Evolutionary conservation across 352 stramenopile species (phyloP).

Genomic region (Phytophthora podocarpi): DNA sequence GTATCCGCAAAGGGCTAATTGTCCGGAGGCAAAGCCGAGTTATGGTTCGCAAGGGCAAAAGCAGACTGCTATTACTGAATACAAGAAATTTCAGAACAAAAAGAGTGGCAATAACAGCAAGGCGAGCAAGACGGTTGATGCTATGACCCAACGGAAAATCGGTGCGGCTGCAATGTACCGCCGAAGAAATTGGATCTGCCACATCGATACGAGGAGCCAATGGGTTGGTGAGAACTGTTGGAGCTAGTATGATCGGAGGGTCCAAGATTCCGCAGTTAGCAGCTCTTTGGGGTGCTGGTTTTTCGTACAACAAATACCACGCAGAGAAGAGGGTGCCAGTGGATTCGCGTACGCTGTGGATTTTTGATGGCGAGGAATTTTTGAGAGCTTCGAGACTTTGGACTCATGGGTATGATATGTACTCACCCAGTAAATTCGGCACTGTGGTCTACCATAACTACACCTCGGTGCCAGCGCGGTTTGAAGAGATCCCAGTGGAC

Average conservation of each 20-base stretch:
- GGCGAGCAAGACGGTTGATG: too few relatives aligned
- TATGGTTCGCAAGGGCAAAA: too few relatives aligned
- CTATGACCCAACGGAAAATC: too few relatives aligned
- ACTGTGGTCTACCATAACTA: constrained; percentile 77
- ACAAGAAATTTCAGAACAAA: too few relatives aligned
- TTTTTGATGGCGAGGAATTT: constrained; percentile 73
- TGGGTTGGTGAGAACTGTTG: constrained; percentile 67
- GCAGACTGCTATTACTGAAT: too few relatives aligned
- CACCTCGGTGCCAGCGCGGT: constrained; percentile 59
- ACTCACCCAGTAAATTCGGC: constrained; percentile 54
- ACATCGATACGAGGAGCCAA: constrained; percentile 64
- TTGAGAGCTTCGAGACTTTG: constrained; percentile 59
- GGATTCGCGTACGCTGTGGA: constrained; percentile 73
- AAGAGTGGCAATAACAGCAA: too few relatives aligned
- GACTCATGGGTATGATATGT: constrained; percentile 70
- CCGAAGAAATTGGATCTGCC: constrained; percentile 60
- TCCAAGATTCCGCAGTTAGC: constrained; percentile 72
- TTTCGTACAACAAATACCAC: constrained; percentile 81
- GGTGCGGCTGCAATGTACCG: constrained; percentile 59
- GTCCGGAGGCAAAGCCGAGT: too few relatives aligned
- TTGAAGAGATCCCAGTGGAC: constrained; percentile 54
- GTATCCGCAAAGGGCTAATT: too few relatives aligned
- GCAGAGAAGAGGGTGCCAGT: constrained; percentile 66
- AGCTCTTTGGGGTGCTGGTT: constrained; percentile 70
- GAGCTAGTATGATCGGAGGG: constrained; percentile 74